Conservation (phyloP, 2,329 filamentous ascomycete species). For the Albophoma yamanashiensis region DNA sequence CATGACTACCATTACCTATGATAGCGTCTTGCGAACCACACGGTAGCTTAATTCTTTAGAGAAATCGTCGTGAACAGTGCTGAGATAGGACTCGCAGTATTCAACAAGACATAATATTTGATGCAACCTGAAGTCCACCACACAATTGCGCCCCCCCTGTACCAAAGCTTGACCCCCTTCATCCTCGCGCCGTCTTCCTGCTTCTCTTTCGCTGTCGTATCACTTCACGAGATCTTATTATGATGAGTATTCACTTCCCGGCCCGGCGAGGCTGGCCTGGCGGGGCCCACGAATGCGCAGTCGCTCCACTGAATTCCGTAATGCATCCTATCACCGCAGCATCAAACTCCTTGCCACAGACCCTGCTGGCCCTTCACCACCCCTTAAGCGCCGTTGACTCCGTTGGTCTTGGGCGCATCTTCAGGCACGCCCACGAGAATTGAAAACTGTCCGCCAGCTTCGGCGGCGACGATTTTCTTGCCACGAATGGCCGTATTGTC, state of each 20-base stretch:
- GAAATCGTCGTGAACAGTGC: not conserved
- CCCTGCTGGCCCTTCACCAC: not conserved
- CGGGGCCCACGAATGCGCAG: not conserved
- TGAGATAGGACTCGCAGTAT: conserved; percentile 2
- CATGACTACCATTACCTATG: not conserved
- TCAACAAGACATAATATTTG: conserved; percentile 6
- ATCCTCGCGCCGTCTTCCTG: not conserved
- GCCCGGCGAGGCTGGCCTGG: not conserved
- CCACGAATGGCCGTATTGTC: conserved; percentile 75
- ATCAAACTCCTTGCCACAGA: not conserved
- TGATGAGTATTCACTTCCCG: not conserved
- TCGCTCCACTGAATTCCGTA: not conserved
- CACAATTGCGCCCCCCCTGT: not conserved
- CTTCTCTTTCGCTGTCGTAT: not conserved
- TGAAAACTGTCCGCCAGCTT: conserved; percentile 79
- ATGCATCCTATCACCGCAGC: not conserved
- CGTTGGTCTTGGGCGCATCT: conserved; percentile 18
- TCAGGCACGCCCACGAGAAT: conserved; percentile 41
- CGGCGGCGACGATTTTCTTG: conserved; percentile 66
- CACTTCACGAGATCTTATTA: not conserved
- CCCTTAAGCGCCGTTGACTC: conserved; percentile 5
- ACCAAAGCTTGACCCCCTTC: not conserved
- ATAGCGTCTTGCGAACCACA: not conserved
- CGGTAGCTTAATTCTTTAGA: not conserved
- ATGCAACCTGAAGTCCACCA: not conserved